Conservation (phyloP, 169 alveolate genomes). For the Cryptosporidium felis region DNA sequence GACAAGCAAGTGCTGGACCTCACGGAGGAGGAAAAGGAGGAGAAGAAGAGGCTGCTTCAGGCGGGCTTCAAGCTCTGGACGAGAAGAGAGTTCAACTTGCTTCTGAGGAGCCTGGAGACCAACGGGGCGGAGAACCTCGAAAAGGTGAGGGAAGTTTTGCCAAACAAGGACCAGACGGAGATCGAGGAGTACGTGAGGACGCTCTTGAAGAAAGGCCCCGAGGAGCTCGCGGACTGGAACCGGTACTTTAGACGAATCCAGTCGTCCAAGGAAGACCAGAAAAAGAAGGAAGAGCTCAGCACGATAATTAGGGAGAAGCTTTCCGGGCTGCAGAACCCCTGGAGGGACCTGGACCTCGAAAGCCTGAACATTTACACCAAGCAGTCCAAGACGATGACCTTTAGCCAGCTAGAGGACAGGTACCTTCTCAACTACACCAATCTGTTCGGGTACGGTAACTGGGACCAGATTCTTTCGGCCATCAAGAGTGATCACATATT, state of each 20-base stretch:
- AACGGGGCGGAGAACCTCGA: constrained; percentile 76
- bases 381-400: constrained; percentile 19
- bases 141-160: neutral
- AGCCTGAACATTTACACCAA: constrained; percentile 24
- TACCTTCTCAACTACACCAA: constrained; percentile 76
- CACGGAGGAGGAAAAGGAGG: constrained; percentile 82
- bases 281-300: constrained; percentile 18
- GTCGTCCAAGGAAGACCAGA: constrained; percentile 26
- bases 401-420: constrained; percentile 76
- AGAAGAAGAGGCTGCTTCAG: constrained; percentile 75
- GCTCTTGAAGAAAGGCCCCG: constrained; percentile 23
- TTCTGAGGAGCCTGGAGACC: constrained; percentile 79
- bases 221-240: constrained; percentile 45
- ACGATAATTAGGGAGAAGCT: constrained; percentile 11
- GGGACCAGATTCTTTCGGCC: constrained; percentile 79
- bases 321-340: neutral
- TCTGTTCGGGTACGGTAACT: constrained; percentile 80
- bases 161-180: constrained; percentile 28
- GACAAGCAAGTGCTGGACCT: constrained; percentile 76
- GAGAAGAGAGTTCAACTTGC: constrained; percentile 82
- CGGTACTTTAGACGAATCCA: constrained; percentile 25
- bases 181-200: neutral
- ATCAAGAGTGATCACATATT: constrained; percentile 77
- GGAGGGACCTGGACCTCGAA: constrained; percentile 58
- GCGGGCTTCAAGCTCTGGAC: constrained; percentile 88